phyloP scores from a whole-genome alignment of 2,329 filamentous ascomycete species.

The Samsoniella hepiali region DNA sequence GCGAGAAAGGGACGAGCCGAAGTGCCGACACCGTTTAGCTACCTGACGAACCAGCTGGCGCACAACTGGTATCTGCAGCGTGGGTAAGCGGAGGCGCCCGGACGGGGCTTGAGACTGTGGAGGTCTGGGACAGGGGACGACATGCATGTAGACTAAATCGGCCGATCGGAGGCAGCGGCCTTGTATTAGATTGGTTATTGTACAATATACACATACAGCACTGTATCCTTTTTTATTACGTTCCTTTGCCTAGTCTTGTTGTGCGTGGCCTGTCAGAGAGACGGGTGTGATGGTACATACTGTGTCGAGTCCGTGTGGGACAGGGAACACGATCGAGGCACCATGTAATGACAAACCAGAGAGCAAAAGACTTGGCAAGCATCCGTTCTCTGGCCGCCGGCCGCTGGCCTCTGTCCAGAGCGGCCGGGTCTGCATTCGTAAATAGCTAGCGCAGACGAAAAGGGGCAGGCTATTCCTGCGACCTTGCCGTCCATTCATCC shows the following conservation, averaged over 20 bases:
- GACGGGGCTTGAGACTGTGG: neutral
- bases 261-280: neutral
- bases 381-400: neutral
- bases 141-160: constrained; percentile 13
- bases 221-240: neutral
- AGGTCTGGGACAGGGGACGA: constrained; percentile 4
- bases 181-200: constrained; percentile 14
- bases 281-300: too few species aligned
- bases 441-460: neutral
- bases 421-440: neutral
- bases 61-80: constrained; percentile 93
- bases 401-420: neutral
- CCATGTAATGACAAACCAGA: neutral
- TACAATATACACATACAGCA: constrained; percentile 15
- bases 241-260: neutral
- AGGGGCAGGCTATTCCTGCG: neutral
- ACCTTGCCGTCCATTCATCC: neutral
- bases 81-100: constrained; percentile 48
- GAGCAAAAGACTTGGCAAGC: neutral
- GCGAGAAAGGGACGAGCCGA: constrained; percentile 77
- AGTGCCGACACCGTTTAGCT: constrained; percentile 77
- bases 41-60: constrained; percentile 70
- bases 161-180: neutral
- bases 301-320: too few species aligned
- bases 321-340: too few species aligned